Evolutionary conservation across 306 rosid genomes (phyloP), one percentile per base, ranked within the genome.

Genomic region (Lagenaria siceraria): DNA sequence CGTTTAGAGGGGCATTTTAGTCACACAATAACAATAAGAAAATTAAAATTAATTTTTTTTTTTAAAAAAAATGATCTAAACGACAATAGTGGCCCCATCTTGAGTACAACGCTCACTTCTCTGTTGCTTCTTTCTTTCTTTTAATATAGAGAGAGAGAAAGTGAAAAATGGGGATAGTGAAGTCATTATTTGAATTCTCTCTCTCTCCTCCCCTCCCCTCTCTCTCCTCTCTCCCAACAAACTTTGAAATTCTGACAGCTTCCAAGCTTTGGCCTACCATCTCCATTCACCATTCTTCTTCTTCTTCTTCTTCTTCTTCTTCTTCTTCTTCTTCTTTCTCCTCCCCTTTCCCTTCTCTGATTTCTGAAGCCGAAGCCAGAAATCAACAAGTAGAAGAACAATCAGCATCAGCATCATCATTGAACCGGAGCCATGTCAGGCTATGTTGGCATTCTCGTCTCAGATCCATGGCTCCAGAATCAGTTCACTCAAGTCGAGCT

Each of bases 401-500:
- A 61, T 13, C 33, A 25, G 10, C 43, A 3, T n/a, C 51, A 11
- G 8, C 35, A 24, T 19, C 48, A 8, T 18, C 13, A 4, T 56
- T 52, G 42, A 18, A 73, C 18, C 60, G 77, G 29, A 29, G 77
- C 59, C 55, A 95, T 95, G 99, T 87, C 90, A 14, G 85, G 92
- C 36, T 96, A 89, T 48, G 91, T 96, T 79, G 99, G 99, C 76
- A 86, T 95, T 89, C 90, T 95, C 21, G 99, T 95, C 82, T 95
- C 97, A 82, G 99, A 95, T 95, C 99, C 96, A 87, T 90, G 87
- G 88, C 93, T 95, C 48, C 99, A 95, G 78, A 95, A 89, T 75
- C 99, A 95, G 86, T 95, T 95, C 88, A 95, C 99, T 29, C 99
- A 95, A 87, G 99, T 83, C 33, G 99, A 95, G 87, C 99, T 95